Evolutionary conservation across 2,329 filamentous ascomycete genomes (phyloP).

Genomic region (Fusarium mexicanum): DNA sequence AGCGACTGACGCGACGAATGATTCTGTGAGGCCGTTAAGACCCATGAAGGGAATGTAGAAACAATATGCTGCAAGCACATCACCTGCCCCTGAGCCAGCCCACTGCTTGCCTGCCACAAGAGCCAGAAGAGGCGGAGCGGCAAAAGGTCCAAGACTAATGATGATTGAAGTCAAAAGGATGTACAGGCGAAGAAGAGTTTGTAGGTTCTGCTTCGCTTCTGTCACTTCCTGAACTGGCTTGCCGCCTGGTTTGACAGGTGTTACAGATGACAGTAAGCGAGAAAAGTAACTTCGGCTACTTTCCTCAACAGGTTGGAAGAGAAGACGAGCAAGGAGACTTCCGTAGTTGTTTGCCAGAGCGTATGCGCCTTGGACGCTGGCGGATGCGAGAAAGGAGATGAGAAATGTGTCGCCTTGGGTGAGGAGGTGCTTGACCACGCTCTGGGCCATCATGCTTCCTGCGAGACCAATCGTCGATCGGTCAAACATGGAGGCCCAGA

Average conservation of each 20-base stretch:
- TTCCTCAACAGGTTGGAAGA: conserved; percentile 97
- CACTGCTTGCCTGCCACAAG: conserved; percentile 82
- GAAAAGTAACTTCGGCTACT: conserved; percentile 91
- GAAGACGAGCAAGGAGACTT: conserved; percentile 83
- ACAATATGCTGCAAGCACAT: conserved; percentile 82
- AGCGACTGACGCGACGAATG: conserved; percentile 90
- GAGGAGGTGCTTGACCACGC: conserved; percentile 88
- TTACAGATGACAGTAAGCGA: conserved; percentile 68
- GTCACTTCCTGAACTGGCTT: conserved; percentile 45
- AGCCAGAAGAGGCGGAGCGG: conserved; percentile 77
- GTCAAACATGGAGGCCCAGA: conserved; percentile 72
- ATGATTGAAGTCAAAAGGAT: conserved; percentile 75
- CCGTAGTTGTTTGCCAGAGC: conserved; percentile 95
- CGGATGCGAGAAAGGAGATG: conserved; percentile 78
- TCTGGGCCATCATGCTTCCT: conserved; percentile 86
- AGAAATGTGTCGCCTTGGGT: conserved; percentile 95
- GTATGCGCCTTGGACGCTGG: conserved; percentile 88
- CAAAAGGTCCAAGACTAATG: conserved; percentile 75
- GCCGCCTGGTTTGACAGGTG: conserved; percentile 21
- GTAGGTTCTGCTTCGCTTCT: conserved; percentile 63
- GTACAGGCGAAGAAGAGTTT: conserved; percentile 76
- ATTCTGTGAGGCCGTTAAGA: conserved; percentile 89
- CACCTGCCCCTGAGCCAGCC: conserved; percentile 76
- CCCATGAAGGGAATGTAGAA: conserved; percentile 94
- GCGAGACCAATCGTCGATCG: conserved; percentile 76